Percentiles rank a stretch among this genome's conserved stretches.
phyloP scores from a whole-genome alignment of 2,329 filamentous ascomycete genomes.

The Pseudopithomyces chartarum region DNA sequence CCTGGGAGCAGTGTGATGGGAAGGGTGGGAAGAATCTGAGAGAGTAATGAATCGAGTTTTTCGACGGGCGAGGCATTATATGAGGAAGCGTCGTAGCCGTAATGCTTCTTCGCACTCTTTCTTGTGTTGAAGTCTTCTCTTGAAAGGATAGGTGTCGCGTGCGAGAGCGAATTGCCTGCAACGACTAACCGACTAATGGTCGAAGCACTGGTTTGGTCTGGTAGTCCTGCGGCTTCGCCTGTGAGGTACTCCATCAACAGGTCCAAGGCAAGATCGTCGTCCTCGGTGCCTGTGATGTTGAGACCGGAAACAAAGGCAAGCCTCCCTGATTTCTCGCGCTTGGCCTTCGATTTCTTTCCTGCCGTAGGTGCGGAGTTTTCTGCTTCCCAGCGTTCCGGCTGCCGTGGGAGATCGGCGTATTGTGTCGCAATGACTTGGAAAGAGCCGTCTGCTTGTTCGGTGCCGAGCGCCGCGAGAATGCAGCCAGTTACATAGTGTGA shows the following conservation, averaged over 20 bases:
- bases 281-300: constrained; percentile 76
- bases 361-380: constrained; percentile 54
- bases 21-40: constrained; percentile 79
- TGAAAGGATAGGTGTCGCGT: constrained; percentile 52
- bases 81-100: constrained; percentile 86
- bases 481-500: constrained; percentile 85
- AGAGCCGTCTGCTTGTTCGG: constrained; percentile 88
- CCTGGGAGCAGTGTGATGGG: constrained; percentile 90
- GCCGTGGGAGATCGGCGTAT: constrained; percentile 82
- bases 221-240: constrained; percentile 72
- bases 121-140: constrained; percentile 51
- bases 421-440: constrained; percentile 92
- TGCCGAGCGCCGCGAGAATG: constrained; percentile 92
- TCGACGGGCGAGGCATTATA: constrained; percentile 88
- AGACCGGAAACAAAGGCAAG: constrained; percentile 90
- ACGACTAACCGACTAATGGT: constrained; percentile 85
- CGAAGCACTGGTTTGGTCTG: constrained; percentile 63
- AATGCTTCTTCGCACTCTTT: constrained; percentile 73
- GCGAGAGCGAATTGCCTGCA: constrained; percentile 81
- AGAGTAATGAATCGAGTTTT: constrained; percentile 81
- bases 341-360: constrained; percentile 43
- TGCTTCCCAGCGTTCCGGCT: constrained; percentile 79
- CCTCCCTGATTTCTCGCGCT: constrained; percentile 63
- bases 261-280: constrained; percentile 74
- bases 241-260: constrained; percentile 86